Conservation (phyloP, 1,284 basidiomycete species). For the Puccinia sorghi region DNA sequence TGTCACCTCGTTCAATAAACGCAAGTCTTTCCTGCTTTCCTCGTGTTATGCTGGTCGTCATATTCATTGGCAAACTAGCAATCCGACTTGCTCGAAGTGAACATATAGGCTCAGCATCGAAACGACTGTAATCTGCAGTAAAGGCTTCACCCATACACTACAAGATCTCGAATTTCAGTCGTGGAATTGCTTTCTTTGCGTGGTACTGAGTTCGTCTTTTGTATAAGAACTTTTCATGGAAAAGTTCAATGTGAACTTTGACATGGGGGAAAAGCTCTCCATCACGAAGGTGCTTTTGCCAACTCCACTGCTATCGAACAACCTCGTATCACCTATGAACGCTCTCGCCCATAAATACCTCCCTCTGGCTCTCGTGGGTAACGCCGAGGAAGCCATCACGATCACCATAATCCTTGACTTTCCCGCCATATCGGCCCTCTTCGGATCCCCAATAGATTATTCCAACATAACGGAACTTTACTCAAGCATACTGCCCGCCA, state of each 20-base stretch:
- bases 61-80: conserved; percentile 10
- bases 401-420: not conserved
- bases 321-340: not conserved
- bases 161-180: not conserved
- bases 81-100: conserved; percentile 5
- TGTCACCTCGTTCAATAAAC: not conserved
- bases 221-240: conserved; percentile 1
- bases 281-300: conserved; percentile 19
- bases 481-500: not conserved
- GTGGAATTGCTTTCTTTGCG: not conserved
- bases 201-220: not conserved
- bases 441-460: conserved; percentile 5
- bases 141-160: not conserved
- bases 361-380: not conserved
- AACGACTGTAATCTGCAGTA: not conserved
- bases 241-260: not conserved
- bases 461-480: not conserved
- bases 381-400: not conserved
- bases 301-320: conserved; percentile 13
- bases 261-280: conserved; percentile 13
- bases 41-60: not conserved
- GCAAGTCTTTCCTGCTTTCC: not conserved
- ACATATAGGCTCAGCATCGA: conserved; percentile 4
- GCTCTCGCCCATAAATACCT: conserved; percentile 10
- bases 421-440: conserved; percentile 5